Conservation (phyloP, 805 yeast species). For the Spathaspora boniae region DNA sequence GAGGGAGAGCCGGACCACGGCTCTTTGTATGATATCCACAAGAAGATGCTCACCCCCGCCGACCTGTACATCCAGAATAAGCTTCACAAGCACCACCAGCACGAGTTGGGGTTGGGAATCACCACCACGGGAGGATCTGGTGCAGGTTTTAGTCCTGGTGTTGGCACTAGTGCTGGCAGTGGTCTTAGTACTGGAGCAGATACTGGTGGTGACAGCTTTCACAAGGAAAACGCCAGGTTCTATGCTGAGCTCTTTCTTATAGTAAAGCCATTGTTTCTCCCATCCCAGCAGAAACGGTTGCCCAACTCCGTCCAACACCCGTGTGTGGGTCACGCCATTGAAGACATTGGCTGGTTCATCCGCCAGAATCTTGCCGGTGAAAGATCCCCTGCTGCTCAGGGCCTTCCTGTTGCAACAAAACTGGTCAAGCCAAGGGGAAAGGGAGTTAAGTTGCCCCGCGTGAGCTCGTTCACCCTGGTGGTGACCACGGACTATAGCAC, state of each 20-base stretch:
- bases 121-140: slow-evolving; percentile 10
- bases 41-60: slow-evolving; percentile 30
- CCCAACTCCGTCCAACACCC: slow-evolving; percentile 20
- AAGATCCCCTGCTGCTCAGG: too few relatives aligned
- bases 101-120: slow-evolving; percentile 21
- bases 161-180: slow-evolving; percentile 15
- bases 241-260: slow-evolving; percentile 17
- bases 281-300: slow-evolving; percentile 21
- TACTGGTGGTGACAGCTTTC: slow-evolving; percentile 14
- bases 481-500: too few relatives aligned
- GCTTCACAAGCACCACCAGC: slow-evolving; percentile 13
- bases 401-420: too few relatives aligned
- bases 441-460: slow-evolving; percentile 3
- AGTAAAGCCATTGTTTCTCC: slow-evolving; percentile 22
- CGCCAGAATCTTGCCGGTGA: too few relatives aligned
- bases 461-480: slow-evolving; percentile 13
- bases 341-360: slow-evolving; percentile 24
- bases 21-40: slow-evolving; percentile 24
- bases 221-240: slow-evolving; percentile 16
- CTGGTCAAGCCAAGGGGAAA: neutral
- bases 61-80: slow-evolving; percentile 30
- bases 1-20: slow-evolving; percentile 20
- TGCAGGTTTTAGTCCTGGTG: slow-evolving; percentile 9
- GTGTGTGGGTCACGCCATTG: slow-evolving; percentile 23
- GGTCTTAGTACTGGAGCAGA: slow-evolving; percentile 13